These are phyloP conservation scores for Colletotrichum acutatum DNA, from an alignment of 2,329 filamentous ascomycete species.

Conservation along the genomic window DNA sequence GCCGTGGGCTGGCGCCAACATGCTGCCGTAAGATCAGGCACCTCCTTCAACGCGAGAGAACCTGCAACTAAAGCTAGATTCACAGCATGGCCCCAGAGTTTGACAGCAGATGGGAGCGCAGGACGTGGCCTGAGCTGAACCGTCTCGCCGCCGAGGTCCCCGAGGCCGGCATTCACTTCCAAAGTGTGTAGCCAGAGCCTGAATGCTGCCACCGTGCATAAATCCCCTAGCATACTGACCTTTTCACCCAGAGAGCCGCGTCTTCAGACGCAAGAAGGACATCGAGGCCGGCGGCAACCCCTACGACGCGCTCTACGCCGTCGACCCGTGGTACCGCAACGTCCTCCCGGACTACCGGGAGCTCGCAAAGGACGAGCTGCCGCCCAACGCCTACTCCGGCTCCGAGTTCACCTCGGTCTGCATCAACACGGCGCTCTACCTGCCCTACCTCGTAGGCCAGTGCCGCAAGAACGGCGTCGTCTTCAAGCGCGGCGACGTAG, in stretches of 20 bases:
- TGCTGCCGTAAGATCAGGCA: slow-evolving; percentile 65
- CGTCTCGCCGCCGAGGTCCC: slow-evolving; percentile 69
- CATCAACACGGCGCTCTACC: slow-evolving; percentile 79
- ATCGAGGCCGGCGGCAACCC: slow-evolving; percentile 65
- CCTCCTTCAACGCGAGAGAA: background rate
- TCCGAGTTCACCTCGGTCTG: slow-evolving; percentile 75
- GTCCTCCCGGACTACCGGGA: slow-evolving; percentile 77
- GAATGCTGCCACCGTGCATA: slow-evolving; percentile 30
- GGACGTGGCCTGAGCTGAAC: slow-evolving; percentile 68
- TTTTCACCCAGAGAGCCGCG: slow-evolving; percentile 48
- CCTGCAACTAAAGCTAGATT: background rate
- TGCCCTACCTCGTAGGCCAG: slow-evolving; percentile 76
- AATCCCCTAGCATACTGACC: slow-evolving; percentile 45
- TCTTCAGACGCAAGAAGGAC: slow-evolving; percentile 69
- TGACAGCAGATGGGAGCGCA: slow-evolving; percentile 62
- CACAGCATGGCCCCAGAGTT: slow-evolving; percentile 47
- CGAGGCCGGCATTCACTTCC: slow-evolving; percentile 80
- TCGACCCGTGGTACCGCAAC: slow-evolving; percentile 79
- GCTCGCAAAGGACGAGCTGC: slow-evolving; percentile 68
- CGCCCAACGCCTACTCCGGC: slow-evolving; percentile 65
- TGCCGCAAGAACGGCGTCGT: slow-evolving; percentile 70
- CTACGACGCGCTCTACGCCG: slow-evolving; percentile 73
- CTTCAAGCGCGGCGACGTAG: slow-evolving; percentile 61
- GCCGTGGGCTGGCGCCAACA: slow-evolving; percentile 84
- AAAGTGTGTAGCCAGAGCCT: slow-evolving; percentile 53